phyloP scores from a whole-genome alignment of 768 basidiomycete species.

The Pleurotus sapidus region DNA sequence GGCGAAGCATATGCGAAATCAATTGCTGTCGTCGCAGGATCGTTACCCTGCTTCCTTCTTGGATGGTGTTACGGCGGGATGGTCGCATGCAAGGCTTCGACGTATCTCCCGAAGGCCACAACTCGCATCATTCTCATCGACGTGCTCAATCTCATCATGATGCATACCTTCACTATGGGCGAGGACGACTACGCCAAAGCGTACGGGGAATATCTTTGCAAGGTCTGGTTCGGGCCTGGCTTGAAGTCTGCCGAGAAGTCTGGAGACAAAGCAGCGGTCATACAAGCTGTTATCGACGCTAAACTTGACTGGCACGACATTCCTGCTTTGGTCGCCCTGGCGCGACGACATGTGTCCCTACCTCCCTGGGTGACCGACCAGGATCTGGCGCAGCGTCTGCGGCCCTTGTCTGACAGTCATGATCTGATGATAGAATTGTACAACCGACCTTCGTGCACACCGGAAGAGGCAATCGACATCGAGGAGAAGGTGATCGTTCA shows the following conservation, averaged over 20 bases:
- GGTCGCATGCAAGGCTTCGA: slow-evolving; percentile 1
- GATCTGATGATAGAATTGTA: neutral
- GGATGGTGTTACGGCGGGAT: slow-evolving; percentile 9
- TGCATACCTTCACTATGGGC: neutral
- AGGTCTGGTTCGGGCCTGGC: neutral
- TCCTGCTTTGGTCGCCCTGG: neutral
- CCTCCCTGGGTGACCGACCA: neutral
- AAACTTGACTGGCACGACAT: slow-evolving; percentile 10
- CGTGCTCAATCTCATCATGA: neutral
- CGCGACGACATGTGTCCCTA: neutral
- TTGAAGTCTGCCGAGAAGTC: neutral
- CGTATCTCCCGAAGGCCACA: neutral
- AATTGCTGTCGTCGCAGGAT: slow-evolving; percentile 2
- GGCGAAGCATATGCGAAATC: slow-evolving; percentile 5
- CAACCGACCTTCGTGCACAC: neutral
- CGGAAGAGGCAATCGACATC: slow-evolving; percentile 2
- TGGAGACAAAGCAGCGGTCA: neutral
- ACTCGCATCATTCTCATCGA: slow-evolving; percentile 5
- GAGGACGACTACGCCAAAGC: neutral
- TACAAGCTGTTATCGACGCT: neutral
- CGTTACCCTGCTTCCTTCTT: slow-evolving; percentile 8
- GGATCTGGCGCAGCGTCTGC: neutral
- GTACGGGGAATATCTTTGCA: neutral
- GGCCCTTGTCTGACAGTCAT: neutral
- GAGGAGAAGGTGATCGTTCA: slow-evolving; percentile 4